Base-by-base conservation (phyloP, 2,329 filamentous ascomycete genomes). In the Venturia oleaginea region DNA sequence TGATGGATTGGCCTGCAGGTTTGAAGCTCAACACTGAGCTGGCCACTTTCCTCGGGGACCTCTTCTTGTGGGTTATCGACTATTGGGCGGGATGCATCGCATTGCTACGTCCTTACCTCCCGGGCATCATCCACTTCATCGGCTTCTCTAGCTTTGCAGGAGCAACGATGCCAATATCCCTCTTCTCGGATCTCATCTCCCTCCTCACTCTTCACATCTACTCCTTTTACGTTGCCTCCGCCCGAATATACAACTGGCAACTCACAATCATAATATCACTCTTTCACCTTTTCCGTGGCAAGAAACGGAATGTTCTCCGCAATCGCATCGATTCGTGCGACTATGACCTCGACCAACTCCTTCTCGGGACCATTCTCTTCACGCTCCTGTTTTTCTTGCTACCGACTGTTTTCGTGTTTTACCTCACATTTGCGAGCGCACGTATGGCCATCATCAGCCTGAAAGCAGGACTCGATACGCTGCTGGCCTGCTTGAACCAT, bases 261-360 rank as follows among this genome's bases (percentile, higher is more conserved):
- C 86, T 99, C 67, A 96, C 90, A 3, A 97, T 99, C 67, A 88
- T 99, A 68, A 88, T 93, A 68, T 97, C 93, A 13, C 86, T 99
- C n/a, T 99, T 99, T 76, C 95, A 99, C 74, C 86, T 99, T 11
- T 99, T 99, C 74, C 90, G 93, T 38, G 95, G 94, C 65, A 97
- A 97, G 79, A 99, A 99, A 76, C 89, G 96, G 73, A 99, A 99
- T 70, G 89, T 99, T 19, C 84, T 99, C 27, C 89, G 95, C 67
- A 96, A 97, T 72, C 92, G 94, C 77, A 97, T 99, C 71, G 94
- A 99, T 74, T 96, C 92, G 59, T 99, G 94, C 80, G 94, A 97
- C 77, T 99, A 99, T 77, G 94, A 97, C 73, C 84, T 99, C 30
- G 94, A 99, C 73, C 95, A 99, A 77, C 84, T 99, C 4, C 86